These are phyloP conservation scores for Penicillium dipodomyicola DNA, from an alignment of 495 filamentous ascomycete species.

Conservation along the genomic window DNA sequence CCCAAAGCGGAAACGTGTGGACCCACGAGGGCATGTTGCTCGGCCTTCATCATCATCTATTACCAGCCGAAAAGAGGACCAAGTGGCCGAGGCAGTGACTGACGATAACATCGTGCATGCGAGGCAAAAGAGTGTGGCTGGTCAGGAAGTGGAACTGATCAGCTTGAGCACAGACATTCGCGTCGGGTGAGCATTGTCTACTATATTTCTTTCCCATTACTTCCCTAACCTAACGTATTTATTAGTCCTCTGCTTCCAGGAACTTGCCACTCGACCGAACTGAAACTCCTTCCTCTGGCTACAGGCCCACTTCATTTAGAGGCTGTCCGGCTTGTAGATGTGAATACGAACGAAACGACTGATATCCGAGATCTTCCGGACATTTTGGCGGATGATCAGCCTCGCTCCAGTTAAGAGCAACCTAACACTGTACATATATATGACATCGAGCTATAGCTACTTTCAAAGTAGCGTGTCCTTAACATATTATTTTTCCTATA, in stretches of 20 bases:
- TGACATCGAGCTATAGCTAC: conserved; percentile 1
- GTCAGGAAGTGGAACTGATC: conserved; percentile 73
- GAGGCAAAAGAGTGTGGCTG: conserved; percentile 68
- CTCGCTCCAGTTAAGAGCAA: conserved; percentile 12
- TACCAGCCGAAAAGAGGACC: conserved; percentile 41
- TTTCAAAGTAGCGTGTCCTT: background rate
- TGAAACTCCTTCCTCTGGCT: conserved; percentile 74
- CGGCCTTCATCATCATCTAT: conserved; percentile 49
- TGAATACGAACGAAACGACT: conserved; percentile 74
- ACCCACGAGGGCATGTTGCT: conserved; percentile 57
- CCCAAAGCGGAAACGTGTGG: conserved; percentile 69
- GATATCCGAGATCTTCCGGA: conserved; percentile 80
- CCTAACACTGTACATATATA: conserved; percentile 5
- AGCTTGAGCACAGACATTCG: conserved; percentile 81
- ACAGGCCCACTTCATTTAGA: conserved; percentile 76
- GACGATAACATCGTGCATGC: conserved; percentile 84
- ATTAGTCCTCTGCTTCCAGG: conserved; percentile 66
- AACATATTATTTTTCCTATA: background rate
- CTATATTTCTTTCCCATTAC: background rate
- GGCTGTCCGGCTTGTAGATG: conserved; percentile 76
- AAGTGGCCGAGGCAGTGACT: conserved; percentile 72
- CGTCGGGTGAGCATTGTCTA: conserved; percentile 60
- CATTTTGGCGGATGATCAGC: conserved; percentile 55
- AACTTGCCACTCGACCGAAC: conserved; percentile 75
- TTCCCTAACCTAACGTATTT: conserved; percentile 13